Evolutionary conservation across 2,329 filamentous ascomycete species (phyloP).

Genomic region (Exophiala viscosa): DNA sequence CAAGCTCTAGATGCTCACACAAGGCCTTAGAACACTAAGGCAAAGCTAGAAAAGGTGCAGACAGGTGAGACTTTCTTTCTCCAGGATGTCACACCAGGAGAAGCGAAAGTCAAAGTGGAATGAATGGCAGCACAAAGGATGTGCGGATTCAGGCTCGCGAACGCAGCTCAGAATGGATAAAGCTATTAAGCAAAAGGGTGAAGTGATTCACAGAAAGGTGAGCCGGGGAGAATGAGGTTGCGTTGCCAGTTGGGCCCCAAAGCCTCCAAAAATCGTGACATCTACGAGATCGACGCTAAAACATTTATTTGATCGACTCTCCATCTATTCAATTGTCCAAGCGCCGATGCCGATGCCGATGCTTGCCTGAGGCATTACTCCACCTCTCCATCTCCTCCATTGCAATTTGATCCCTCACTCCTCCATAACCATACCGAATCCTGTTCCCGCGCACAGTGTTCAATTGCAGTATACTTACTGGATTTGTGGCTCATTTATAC

Average conservation of each 20-base stretch:
- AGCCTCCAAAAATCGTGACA: too few relatives aligned
- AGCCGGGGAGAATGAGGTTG: background rate
- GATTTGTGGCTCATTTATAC: too few relatives aligned
- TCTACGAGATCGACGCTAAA: too few relatives aligned
- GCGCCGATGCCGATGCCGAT: too few relatives aligned
- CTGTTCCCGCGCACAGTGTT: too few relatives aligned
- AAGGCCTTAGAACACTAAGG: constrained; percentile 2
- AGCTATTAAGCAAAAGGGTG: background rate
- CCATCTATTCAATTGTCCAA: too few relatives aligned
- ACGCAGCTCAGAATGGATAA: background rate
- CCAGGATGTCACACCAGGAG: constrained; percentile 23
- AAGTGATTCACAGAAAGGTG: background rate
- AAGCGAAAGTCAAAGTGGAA: constrained; percentile 18
- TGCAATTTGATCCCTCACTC: too few relatives aligned
- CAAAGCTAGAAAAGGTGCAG: background rate
- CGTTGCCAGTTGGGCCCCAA: background rate
- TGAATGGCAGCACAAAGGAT: constrained; percentile 15
- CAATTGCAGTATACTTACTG: too few relatives aligned
- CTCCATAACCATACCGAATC: too few relatives aligned
- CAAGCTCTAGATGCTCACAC: constrained; percentile 5
- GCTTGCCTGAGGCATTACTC: too few relatives aligned
- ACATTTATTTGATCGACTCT: too few relatives aligned
- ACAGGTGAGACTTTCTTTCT: background rate
- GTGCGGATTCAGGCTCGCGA: background rate
- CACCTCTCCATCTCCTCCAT: too few relatives aligned